These are phyloP conservation scores for Lipomyces sp. DNA, from an alignment of 805 yeast genomes.

Conservation along the genomic window DNA sequence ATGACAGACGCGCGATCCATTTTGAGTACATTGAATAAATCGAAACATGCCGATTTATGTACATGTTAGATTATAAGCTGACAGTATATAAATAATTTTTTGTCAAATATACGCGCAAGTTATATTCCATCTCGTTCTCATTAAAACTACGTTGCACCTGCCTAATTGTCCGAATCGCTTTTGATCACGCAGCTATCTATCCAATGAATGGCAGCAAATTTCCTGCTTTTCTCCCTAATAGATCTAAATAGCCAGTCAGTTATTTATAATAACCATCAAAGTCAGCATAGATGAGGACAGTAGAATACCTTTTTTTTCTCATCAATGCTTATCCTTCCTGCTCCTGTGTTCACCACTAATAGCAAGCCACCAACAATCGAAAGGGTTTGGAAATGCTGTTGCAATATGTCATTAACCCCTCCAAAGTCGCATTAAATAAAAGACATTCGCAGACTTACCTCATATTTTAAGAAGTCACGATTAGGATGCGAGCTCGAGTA, in stretches of 20 bases:
- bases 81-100: background rate
- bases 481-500: slow-evolving; percentile 69
- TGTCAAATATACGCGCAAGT: background rate
- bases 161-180: background rate
- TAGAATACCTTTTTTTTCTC: slow-evolving; percentile 88
- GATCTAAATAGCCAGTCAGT: background rate
- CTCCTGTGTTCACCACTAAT: slow-evolving; percentile 91
- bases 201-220: background rate
- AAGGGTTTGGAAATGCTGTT: slow-evolving; percentile 82
- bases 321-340: slow-evolving; percentile 90
- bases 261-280: background rate
- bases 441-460: slow-evolving; percentile 42
- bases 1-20: background rate
- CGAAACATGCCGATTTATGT: background rate
- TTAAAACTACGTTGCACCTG: background rate
- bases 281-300: background rate
- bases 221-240: background rate
- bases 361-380: slow-evolving; percentile 93
- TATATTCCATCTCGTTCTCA: background rate
- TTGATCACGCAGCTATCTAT: background rate
- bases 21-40: background rate
- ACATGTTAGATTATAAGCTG: background rate
- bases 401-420: background rate
- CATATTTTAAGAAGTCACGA: slow-evolving; percentile 89
- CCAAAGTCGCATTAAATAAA: background rate